phyloP scores from a whole-genome alignment of 768 basidiomycete species.

The Rhizopogon roseolus region DNA sequence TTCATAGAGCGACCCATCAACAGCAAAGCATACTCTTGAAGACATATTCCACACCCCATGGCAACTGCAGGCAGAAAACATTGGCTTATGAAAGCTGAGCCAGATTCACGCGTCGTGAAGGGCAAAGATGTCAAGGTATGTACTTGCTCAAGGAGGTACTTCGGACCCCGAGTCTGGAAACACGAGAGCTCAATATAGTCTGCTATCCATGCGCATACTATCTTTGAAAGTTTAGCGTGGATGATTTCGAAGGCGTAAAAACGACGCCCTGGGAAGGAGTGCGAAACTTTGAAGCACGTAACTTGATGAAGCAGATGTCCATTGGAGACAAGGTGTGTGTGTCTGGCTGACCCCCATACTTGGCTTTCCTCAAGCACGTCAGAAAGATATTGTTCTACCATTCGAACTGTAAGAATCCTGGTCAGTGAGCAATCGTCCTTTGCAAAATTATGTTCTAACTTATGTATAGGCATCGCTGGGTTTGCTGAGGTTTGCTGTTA shows the following conservation, averaged over 20 bases:
- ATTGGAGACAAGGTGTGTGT: constrained; percentile 61
- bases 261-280: constrained; percentile 88
- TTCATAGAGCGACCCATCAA: not conserved
- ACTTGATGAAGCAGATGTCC: constrained; percentile 80
- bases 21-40: not conserved
- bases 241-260: constrained; percentile 70
- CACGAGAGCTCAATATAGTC: not conserved
- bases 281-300: constrained; percentile 76
- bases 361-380: not conserved
- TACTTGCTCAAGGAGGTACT: not conserved
- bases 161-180: not conserved
- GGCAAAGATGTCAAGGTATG: constrained; percentile 81
- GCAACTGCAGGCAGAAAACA: constrained; percentile 12
- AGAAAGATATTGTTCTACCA: constrained; percentile 79
- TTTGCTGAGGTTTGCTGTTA: constrained; percentile 64
- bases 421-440: constrained; percentile 30
- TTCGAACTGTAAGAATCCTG: constrained; percentile 81
- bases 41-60: not conserved
- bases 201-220: not conserved
- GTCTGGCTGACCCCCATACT: not conserved
- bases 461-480: constrained; percentile 61
- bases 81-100: constrained; percentile 88
- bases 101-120: constrained; percentile 78
- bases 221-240: constrained; percentile 68
- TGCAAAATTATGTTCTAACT: not conserved